Percentiles rank a stretch among this genome's conserved stretches.
Evolutionary conservation across 163 green algal genomes (phyloP).

Genomic region (Trebouxiophyceae sp.): DNA sequence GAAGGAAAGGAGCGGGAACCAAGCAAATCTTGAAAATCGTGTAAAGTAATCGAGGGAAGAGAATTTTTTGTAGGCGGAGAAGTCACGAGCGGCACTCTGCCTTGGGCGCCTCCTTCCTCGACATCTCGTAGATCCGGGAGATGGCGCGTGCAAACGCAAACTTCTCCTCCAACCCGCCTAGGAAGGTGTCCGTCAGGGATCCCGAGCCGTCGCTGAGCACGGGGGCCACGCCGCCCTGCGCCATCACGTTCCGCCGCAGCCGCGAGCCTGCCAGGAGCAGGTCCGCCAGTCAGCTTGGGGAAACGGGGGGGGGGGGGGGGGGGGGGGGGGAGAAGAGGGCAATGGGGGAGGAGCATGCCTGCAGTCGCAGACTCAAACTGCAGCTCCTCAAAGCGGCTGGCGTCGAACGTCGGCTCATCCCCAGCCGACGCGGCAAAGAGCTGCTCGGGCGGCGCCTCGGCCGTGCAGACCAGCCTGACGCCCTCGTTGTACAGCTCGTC

Average conservation of each 20-base stretch:
- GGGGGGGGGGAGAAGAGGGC: neutral
- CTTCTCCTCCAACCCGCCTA: conserved; percentile 75
- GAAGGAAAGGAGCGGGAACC: too few relatives aligned
- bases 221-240: conserved; percentile 47
- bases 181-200: conserved; percentile 18
- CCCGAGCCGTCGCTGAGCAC: conserved; percentile 23
- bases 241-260: conserved; percentile 51
- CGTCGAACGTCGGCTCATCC: conserved; percentile 63
- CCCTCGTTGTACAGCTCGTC: conserved; percentile 71
- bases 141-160: conserved; percentile 80
- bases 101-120: too few relatives aligned
- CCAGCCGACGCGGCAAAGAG: conserved; percentile 45
- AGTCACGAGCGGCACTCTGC: too few relatives aligned
- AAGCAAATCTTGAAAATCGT: too few relatives aligned
- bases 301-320: conserved; percentile 1
- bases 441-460: conserved; percentile 45
- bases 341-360: conserved; percentile 20
- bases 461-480: conserved; percentile 38
- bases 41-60: too few relatives aligned
- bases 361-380: conserved; percentile 80
- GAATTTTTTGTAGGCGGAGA: too few relatives aligned
- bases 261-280: conserved; percentile 32
- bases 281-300: neutral
- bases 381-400: conserved; percentile 47
- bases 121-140: conserved; percentile 71